A percentile compares a stretch with the other conserved stretches of the same genome.
phyloP scores from a whole-genome alignment of 1,139 yeast species.

The Taiozyma sp. region DNA sequence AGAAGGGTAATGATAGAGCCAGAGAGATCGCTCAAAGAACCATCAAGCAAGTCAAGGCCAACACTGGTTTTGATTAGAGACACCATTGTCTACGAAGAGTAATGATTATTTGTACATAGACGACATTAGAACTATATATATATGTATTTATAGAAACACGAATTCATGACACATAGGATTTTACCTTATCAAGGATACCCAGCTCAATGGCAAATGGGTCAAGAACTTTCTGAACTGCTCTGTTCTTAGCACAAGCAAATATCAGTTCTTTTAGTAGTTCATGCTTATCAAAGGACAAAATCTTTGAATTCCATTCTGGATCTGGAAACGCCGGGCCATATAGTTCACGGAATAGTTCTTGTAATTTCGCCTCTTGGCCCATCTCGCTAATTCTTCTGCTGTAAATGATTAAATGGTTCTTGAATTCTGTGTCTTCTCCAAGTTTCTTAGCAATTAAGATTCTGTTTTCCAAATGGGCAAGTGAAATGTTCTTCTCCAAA shows the following conservation, averaged over 20 bases:
- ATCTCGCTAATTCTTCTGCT: conserved; percentile 77
- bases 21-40: conserved; percentile 56
- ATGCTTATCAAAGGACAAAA: conserved; percentile 60
- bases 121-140: background rate
- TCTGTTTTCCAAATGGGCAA: conserved; percentile 87
- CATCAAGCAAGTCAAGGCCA: conserved; percentile 47
- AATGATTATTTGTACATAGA: background rate
- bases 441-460: conserved; percentile 67
- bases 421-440: conserved; percentile 63
- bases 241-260: conserved; percentile 65
- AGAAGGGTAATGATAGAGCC: conserved; percentile 62
- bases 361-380: conserved; percentile 65
- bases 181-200: conserved; percentile 25
- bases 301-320: conserved; percentile 37
- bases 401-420: conserved; percentile 58
- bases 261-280: conserved; percentile 64
- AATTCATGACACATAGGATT: background rate
- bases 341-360: conserved; percentile 68
- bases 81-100: conserved; percentile 3
- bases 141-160: background rate
- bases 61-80: conserved; percentile 50
- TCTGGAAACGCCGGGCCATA: conserved; percentile 41
- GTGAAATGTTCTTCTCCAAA: conserved; percentile 79
- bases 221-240: conserved; percentile 80
- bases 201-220: conserved; percentile 36